These are phyloP conservation scores for Fusarium austroafricanum DNA, from an alignment of 2,329 filamentous ascomycete species.

Conservation along the genomic window DNA sequence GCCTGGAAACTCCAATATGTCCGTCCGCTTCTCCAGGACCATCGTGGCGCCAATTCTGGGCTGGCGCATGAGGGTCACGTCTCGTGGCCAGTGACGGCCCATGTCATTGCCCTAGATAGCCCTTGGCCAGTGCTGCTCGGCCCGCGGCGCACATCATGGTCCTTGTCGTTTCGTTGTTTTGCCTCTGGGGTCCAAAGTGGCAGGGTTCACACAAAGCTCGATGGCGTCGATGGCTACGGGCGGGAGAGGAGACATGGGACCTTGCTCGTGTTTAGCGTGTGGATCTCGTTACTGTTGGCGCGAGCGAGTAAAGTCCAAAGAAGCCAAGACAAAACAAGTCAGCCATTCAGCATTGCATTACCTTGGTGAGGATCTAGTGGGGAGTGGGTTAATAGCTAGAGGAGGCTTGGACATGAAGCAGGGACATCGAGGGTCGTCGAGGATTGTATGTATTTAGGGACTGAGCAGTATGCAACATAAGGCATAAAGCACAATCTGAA, in stretches of 20 bases:
- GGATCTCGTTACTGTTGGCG: constrained; percentile 39
- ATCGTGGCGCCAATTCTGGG: constrained; percentile 42
- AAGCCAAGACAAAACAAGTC: constrained; percentile 35
- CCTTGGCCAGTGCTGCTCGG: constrained; percentile 43
- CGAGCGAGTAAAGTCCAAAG: constrained; percentile 34
- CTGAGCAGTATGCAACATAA: constrained; percentile 26
- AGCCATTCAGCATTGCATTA: constrained; percentile 36
- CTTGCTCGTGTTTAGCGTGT: constrained; percentile 46
- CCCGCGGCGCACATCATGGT: constrained; percentile 44
- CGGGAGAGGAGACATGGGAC: constrained; percentile 47
- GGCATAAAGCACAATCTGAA: constrained; percentile 23
- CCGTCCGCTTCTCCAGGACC: constrained; percentile 34
- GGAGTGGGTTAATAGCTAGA: constrained; percentile 37
- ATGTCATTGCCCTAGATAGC: constrained; percentile 23
- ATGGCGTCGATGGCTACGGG: constrained; percentile 48
- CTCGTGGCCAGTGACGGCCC: constrained; percentile 42
- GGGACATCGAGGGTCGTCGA: constrained; percentile 7
- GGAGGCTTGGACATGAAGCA: constrained; percentile 26
- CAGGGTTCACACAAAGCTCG: constrained; percentile 39
- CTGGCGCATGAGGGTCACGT: constrained; percentile 46
- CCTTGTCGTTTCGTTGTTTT: constrained; percentile 40
- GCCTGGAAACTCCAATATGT: constrained; percentile 31
- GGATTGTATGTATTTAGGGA: constrained; percentile 6
- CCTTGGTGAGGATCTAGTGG: constrained; percentile 36
- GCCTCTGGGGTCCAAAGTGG: constrained; percentile 41